Evolutionary conservation across 164 flowering plant genomes (phyloP), one percentile per base, ranked within the genome.

Genomic region (Macadamia integrifolia): DNA sequence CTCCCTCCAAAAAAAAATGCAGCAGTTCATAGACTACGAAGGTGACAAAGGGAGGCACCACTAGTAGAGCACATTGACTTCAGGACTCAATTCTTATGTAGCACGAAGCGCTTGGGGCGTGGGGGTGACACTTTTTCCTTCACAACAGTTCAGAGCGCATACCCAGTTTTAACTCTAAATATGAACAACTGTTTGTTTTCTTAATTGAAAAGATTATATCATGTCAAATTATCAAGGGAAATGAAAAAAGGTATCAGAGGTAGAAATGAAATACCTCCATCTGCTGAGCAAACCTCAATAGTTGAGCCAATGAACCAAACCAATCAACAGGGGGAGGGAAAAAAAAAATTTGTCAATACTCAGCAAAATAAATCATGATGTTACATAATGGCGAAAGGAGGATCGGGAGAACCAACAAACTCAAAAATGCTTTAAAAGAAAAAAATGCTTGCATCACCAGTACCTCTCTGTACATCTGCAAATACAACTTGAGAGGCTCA

Each of bases 391-490:
- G 40, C 1, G 50, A 8, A 46, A 8, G 50, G 50, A 9, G 50
- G 9, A 46, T 11, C 1, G 50, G 13, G 7, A 11, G 50, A 23
- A 57, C 6, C 59, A 57, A 17, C 6, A 23, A 57, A 57, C 29
- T 6, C 59, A 35, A 57, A 57, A 57, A 57, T 1, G 30, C 29
- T 18, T 18, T 57, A 32, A 14, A 52, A 4, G 17, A 11, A 13
- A 52, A 23, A 46, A 11, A 13, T 52, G 14, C 17, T 11, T 11
- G 57, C 17, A 52, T 1, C 2, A 3, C 11, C 17, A 52, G 17
- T 52, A 44, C 50, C 43, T 78, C 83, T 60, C 83, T 75, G 67
- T 71, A 77, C 59, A 60, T 72, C 2, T 66, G 58, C 65, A 81
- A 58, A 42, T 79, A 81, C 76, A 78, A 69, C 17, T 67, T 76